Conservation (phyloP, 495 filamentous ascomycete genomes). For the Trichoderma parareesei region DNA sequence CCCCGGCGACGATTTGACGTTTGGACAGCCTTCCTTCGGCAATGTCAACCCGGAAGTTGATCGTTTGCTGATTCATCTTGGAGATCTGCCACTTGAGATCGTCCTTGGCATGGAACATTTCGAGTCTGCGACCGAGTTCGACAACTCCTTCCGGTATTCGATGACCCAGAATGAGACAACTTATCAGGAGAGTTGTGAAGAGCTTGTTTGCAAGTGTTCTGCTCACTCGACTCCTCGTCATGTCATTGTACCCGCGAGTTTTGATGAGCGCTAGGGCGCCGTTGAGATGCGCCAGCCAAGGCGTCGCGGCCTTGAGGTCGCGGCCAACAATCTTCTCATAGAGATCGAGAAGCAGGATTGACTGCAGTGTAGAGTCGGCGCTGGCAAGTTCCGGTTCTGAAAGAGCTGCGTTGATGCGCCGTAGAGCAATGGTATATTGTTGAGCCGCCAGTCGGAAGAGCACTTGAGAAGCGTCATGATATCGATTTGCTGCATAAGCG, state of each 20-base stretch:
- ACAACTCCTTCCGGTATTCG: conserved; percentile 18
- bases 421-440: conserved; percentile 18
- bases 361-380: conserved; percentile 18
- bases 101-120: neutral
- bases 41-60: neutral
- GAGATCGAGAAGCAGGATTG: conserved; percentile 23
- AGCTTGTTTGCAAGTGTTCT: conserved; percentile 19
- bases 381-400: neutral
- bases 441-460: conserved; percentile 12
- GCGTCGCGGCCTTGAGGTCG: conserved; percentile 10
- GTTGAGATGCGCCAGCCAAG: conserved; percentile 25
- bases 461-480: neutral
- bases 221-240: conserved; percentile 14
- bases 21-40: neutral
- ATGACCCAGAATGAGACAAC: conserved; percentile 15
- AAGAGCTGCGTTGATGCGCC: conserved; percentile 17
- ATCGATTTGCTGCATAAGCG: conserved; percentile 17
- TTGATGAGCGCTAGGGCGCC: conserved; percentile 26
- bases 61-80: neutral
- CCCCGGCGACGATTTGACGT: neutral
- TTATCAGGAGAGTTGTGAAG: conserved; percentile 20
- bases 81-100: neutral
- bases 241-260: conserved; percentile 16
- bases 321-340: conserved; percentile 22
- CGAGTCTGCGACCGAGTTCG: conserved; percentile 17